Evolutionary conservation across 352 stramenopile genomes (phyloP).

Genomic region (Pythium pyrilobum): DNA sequence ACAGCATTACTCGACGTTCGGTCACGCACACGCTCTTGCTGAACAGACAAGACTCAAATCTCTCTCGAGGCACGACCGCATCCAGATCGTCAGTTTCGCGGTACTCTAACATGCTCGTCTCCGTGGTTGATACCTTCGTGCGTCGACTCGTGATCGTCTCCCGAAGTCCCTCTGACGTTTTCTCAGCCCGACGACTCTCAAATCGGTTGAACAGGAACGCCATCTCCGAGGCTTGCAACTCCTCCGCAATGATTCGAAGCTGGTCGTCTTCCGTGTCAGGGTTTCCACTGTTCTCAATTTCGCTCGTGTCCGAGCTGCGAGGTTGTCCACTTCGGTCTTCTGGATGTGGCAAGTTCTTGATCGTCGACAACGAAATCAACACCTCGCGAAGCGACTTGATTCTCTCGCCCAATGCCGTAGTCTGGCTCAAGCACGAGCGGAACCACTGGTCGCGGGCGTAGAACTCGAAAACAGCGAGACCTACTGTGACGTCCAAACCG

Average conservation of each 20-base stretch:
- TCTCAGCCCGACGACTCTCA: slow-evolving; percentile 28
- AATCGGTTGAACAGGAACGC: slow-evolving; percentile 29
- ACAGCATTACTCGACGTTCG: slow-evolving; percentile 1
- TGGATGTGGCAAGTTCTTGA: neutral
- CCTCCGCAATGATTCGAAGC: neutral
- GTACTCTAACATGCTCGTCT: no score
- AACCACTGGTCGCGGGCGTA: slow-evolving; percentile 28
- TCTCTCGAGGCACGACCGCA: slow-evolving; percentile 2
- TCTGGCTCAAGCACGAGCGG: slow-evolving; percentile 16
- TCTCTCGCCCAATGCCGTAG: slow-evolving; percentile 21
- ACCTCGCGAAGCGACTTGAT: slow-evolving; percentile 18
- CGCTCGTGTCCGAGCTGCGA: neutral
- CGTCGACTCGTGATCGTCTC: neutral
- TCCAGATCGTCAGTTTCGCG: no score
- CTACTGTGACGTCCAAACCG: slow-evolving; percentile 7
- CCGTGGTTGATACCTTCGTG: no score
- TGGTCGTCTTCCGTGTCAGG: slow-evolving; percentile 9
- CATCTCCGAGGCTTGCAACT: slow-evolving; percentile 8
- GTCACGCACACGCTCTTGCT: slow-evolving; percentile 4
- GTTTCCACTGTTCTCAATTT: no score
- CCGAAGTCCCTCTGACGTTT: slow-evolving; percentile 17
- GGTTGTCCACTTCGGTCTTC: neutral
- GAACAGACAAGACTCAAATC: slow-evolving; percentile 20
- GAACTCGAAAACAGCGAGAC: slow-evolving; percentile 23
- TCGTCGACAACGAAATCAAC: neutral